Evolutionary conservation across 495 filamentous ascomycete species (phyloP).

Genomic region (Darksidea phi): DNA sequence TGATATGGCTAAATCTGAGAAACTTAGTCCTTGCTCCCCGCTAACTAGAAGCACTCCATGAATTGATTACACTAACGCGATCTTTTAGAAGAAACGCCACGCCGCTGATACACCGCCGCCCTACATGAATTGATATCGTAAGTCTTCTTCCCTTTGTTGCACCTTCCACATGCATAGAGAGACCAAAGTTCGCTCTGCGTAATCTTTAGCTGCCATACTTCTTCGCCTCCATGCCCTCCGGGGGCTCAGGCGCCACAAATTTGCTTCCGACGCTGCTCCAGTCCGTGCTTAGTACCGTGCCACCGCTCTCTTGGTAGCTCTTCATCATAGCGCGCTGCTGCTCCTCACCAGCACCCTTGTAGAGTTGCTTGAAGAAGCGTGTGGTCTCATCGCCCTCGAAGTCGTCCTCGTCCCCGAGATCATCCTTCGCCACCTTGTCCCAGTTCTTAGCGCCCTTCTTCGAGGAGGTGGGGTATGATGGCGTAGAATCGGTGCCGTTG

Average conservation of each 20-base stretch:
- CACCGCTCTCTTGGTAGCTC: slow-evolving; percentile 89
- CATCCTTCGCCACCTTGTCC: slow-evolving; percentile 70
- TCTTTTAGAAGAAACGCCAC: no score
- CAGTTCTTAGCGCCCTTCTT: slow-evolving; percentile 82
- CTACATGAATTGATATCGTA: no score
- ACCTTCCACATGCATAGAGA: no score
- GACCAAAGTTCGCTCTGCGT: no score
- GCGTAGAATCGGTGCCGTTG: slow-evolving; percentile 37
- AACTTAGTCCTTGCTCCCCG: no score
- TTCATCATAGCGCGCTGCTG: slow-evolving; percentile 95
- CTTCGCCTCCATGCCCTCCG: slow-evolving; percentile 74
- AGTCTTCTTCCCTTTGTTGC: no score
- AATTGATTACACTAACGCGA: no score
- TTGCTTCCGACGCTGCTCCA: slow-evolving; percentile 80
- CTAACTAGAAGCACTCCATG: no score
- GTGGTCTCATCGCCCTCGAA: slow-evolving; percentile 71
- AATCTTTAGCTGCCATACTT: slow-evolving; percentile 38
- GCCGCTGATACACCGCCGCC: no score
- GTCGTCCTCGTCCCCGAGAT: slow-evolving; percentile 55
- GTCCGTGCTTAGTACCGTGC: slow-evolving; percentile 88
- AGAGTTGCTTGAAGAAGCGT: slow-evolving; percentile 88
- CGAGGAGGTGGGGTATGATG: slow-evolving; percentile 86
- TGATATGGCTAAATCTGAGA: no score
- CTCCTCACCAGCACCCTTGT: slow-evolving; percentile 73
- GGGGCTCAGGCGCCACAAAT: slow-evolving; percentile 69